Conservation (phyloP, 768 basidiomycete genomes). For the Sporobolomyces roseus region DNA sequence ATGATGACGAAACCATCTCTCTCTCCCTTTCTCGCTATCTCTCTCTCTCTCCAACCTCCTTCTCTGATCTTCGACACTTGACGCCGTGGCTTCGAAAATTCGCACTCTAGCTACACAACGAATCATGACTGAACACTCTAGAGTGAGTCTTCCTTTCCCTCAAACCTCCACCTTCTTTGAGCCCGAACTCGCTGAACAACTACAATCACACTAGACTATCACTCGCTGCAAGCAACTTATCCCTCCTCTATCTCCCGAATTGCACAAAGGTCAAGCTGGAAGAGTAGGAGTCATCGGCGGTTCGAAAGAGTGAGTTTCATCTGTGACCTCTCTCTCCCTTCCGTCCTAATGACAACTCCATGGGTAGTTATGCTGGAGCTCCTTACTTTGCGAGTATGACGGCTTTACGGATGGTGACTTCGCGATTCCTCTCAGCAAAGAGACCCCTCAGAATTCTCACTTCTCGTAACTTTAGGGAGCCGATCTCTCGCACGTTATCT, state of each 20-base stretch:
- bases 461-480: slow-evolving; percentile 57
- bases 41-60: background rate
- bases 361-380: slow-evolving; percentile 91
- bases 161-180: background rate
- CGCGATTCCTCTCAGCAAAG: too few species aligned
- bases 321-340: too few species aligned
- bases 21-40: too few species aligned
- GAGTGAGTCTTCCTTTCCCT: background rate
- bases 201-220: slow-evolving; percentile 9
- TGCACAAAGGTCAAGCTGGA: slow-evolving; percentile 91
- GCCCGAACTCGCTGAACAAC: background rate
- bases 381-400: slow-evolving; percentile 94
- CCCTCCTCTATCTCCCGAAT: slow-evolving; percentile 77
- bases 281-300: slow-evolving; percentile 92
- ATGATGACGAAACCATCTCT: too few species aligned
- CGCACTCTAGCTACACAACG: background rate
- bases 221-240: slow-evolving; percentile 54
- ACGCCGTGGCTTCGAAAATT: slow-evolving; percentile 5
- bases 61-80: background rate
- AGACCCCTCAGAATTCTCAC: too few species aligned
- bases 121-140: slow-evolving; percentile 11
- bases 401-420: slow-evolving; percentile 69
- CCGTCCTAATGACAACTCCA: too few species aligned
- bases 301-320: slow-evolving; percentile 76
- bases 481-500: slow-evolving; percentile 95